phyloP scores from a whole-genome alignment of 2,329 filamentous ascomycete species.

The Dactylonectria macrodidyma region DNA sequence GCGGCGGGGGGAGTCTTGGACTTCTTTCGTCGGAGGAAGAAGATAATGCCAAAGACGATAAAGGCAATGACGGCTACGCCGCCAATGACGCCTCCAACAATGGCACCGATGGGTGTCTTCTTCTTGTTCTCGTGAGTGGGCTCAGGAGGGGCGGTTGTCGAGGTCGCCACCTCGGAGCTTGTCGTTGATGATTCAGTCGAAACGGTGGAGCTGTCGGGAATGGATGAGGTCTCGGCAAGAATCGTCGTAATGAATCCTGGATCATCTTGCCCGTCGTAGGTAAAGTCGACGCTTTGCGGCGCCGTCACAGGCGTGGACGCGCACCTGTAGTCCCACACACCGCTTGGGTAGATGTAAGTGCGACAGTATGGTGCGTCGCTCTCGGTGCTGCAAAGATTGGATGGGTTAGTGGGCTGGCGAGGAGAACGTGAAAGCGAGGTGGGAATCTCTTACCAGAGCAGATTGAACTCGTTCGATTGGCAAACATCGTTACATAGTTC shows the following conservation, averaged over 20 bases:
- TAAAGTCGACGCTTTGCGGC: slow-evolving; percentile 25
- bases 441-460: slow-evolving; percentile 29
- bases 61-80: slow-evolving; percentile 28
- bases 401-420: background rate
- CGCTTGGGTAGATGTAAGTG: slow-evolving; percentile 28
- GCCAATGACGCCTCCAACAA: slow-evolving; percentile 31
- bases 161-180: background rate
- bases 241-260: slow-evolving; percentile 14
- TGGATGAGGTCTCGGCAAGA: background rate
- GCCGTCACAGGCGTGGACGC: slow-evolving; percentile 14
- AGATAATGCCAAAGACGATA: slow-evolving; percentile 22
- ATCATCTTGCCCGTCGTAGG: slow-evolving; percentile 23
- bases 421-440: rapidly evolving
- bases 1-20: background rate
- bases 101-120: slow-evolving; percentile 26
- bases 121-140: background rate
- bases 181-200: background rate
- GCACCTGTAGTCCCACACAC: slow-evolving; percentile 31
- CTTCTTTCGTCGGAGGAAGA: slow-evolving; percentile 26
- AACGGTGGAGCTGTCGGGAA: background rate
- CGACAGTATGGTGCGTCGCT: slow-evolving; percentile 32
- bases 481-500: slow-evolving; percentile 34
- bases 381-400: slow-evolving; percentile 20
- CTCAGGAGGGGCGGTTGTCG: background rate
- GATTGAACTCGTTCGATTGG: slow-evolving; percentile 34